Evolutionary conservation across 495 filamentous ascomycete species (phyloP).

Genomic region (Xylaria longipes): DNA sequence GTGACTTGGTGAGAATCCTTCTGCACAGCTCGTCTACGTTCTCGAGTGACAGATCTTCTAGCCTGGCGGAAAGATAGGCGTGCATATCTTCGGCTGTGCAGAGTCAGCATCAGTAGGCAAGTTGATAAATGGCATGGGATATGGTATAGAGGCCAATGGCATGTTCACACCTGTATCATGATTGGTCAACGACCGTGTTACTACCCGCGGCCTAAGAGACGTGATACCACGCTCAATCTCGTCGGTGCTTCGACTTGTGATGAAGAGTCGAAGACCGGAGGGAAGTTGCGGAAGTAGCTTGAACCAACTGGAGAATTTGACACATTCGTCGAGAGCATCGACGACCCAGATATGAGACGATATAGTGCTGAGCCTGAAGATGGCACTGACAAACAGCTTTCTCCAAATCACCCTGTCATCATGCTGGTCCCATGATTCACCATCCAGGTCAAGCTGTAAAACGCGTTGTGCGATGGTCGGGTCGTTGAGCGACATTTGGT

Average conservation of each 20-base stretch:
- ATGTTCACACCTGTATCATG: slow-evolving; percentile 19
- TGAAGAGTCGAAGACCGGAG: slow-evolving; percentile 30
- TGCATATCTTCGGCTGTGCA: slow-evolving; percentile 40
- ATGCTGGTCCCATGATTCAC: slow-evolving; percentile 24
- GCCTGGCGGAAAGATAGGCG: slow-evolving; percentile 29
- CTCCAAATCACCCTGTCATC: slow-evolving; percentile 35
- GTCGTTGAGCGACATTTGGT: slow-evolving; percentile 40
- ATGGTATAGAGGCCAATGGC: slow-evolving; percentile 13
- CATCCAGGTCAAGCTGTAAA: slow-evolving; percentile 24
- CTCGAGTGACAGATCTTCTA: slow-evolving; percentile 34
- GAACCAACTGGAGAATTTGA: slow-evolving; percentile 27
- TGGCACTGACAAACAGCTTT: slow-evolving; percentile 31
- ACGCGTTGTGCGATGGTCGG: slow-evolving; percentile 23
- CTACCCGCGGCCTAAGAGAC: slow-evolving; percentile 23
- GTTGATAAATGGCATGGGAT: not conserved
- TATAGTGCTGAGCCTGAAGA: slow-evolving; percentile 30
- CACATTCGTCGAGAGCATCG: slow-evolving; percentile 36
- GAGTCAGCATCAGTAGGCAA: slow-evolving; percentile 21
- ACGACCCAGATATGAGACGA: slow-evolving; percentile 38
- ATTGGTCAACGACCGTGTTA: slow-evolving; percentile 20
- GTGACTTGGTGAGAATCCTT: slow-evolving; percentile 40
- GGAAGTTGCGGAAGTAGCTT: slow-evolving; percentile 30
- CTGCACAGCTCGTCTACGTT: slow-evolving; percentile 33
- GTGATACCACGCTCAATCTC: slow-evolving; percentile 29
- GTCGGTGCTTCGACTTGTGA: slow-evolving; percentile 32